Evolutionary conservation across 768 basidiomycete species (phyloP).

Genomic region (Auricularia heimuer): DNA sequence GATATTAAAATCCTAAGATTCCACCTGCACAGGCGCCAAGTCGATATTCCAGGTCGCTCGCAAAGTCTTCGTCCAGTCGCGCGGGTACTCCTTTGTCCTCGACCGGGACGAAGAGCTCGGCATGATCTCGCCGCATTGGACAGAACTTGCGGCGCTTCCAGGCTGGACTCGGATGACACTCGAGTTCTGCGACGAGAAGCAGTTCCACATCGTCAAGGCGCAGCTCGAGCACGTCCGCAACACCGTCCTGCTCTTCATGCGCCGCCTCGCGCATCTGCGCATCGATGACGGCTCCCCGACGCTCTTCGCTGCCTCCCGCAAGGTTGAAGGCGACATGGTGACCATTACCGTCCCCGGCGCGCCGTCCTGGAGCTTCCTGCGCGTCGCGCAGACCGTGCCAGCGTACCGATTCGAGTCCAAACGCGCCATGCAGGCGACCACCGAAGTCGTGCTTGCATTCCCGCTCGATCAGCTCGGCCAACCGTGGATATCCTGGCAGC

Average conservation of each 20-base stretch:
- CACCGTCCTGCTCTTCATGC: constrained; percentile 18
- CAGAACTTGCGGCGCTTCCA: neutral
- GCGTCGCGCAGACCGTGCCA: neutral
- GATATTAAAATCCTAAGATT: neutral
- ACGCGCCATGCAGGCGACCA: constrained; percentile 9
- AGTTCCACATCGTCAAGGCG: constrained; percentile 7
- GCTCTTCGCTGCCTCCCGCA: neutral
- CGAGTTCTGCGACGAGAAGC: constrained; percentile 6
- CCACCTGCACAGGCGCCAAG: constrained; percentile 15
- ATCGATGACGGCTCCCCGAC: constrained; percentile 4
- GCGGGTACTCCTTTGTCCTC: constrained; percentile 15
- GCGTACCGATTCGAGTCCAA: constrained; percentile 10
- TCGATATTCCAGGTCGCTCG: constrained; percentile 20
- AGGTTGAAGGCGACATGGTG: neutral
- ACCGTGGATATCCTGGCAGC: constrained; percentile 11
- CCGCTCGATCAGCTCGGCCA: constrained; percentile 10
- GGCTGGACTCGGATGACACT: constrained; percentile 19
- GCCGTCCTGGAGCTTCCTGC: neutral
- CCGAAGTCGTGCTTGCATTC: constrained; percentile 17
- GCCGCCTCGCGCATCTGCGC: constrained; percentile 11
- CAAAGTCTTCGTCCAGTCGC: constrained; percentile 14
- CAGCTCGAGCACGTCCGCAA: constrained; percentile 12
- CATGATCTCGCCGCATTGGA: constrained; percentile 18
- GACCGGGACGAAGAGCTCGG: constrained; percentile 12
- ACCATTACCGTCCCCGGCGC: neutral